Conservation (phyloP, 2,329 filamentous ascomycete genomes). For the Fusarium pilosicola region DNA sequence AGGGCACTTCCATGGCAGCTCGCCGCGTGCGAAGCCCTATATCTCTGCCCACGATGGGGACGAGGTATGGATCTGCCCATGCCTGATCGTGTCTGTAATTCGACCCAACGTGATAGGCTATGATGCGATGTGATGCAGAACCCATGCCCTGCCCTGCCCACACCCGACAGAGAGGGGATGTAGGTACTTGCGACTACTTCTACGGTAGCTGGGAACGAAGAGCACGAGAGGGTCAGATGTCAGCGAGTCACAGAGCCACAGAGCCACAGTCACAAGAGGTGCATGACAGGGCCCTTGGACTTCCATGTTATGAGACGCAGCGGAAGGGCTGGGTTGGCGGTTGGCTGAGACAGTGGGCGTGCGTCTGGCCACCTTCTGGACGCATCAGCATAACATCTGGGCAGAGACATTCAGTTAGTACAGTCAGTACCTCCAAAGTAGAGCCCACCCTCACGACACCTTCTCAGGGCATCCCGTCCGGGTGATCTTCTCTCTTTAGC, state of each 20-base stretch:
- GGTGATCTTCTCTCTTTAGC: conserved; percentile 25
- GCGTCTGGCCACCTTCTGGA: conserved; percentile 10
- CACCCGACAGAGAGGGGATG: conserved; percentile 4
- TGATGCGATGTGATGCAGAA: conserved; percentile 27
- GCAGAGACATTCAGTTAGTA: conserved; percentile 1
- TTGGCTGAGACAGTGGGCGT: conserved; percentile 25
- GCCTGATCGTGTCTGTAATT: background rate
- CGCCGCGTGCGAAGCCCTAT: conserved; percentile 3
- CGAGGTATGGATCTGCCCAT: background rate
- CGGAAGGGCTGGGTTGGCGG: conserved; percentile 21
- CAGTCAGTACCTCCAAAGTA: conserved; percentile 3
- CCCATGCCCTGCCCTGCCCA: conserved; percentile 20
- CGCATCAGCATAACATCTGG: conserved; percentile 8
- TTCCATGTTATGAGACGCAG: conserved; percentile 26
- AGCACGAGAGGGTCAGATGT: conserved; percentile 36
- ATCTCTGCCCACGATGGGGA: background rate
- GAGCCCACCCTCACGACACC: conserved; percentile 27
- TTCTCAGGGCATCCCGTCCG: conserved; percentile 17
- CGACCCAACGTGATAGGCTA: conserved; percentile 19
- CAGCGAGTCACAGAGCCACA: conserved; percentile 38
- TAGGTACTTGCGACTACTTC: conserved; percentile 7
- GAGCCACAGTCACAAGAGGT: conserved; percentile 38
- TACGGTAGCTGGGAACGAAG: conserved; percentile 3
- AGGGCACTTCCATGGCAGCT: conserved; percentile 4
- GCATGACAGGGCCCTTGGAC: conserved; percentile 12